Percentiles rank a stretch among this genome's conserved stretches.
These are phyloP conservation scores for Hypoxylon sp. DNA, from an alignment of 2,329 filamentous ascomycete genomes.

Conservation along the genomic window DNA sequence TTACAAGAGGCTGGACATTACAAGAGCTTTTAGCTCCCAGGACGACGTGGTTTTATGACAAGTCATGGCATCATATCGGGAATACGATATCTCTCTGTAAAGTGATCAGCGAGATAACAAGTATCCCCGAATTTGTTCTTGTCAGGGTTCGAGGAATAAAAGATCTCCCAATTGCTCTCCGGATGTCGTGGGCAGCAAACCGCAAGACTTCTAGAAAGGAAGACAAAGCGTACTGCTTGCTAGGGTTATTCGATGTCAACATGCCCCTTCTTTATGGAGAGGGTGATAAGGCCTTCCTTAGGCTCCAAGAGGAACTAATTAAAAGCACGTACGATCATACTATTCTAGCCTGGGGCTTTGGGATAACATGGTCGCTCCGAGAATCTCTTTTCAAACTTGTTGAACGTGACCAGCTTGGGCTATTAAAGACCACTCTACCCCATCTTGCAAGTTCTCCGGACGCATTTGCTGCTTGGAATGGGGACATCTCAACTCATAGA, in stretches of 20 bases:
- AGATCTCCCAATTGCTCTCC: not conserved
- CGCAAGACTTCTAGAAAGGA: slow-evolving; percentile 13
- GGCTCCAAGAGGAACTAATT: slow-evolving; percentile 30
- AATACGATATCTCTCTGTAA: not conserved
- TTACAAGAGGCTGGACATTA: slow-evolving; percentile 15
- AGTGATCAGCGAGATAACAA: slow-evolving; percentile 1
- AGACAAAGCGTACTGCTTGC: slow-evolving; percentile 25
- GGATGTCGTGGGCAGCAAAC: slow-evolving; percentile 21
- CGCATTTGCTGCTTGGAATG: slow-evolving; percentile 13
- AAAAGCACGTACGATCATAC: slow-evolving; percentile 1
- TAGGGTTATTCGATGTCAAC: slow-evolving; percentile 27
- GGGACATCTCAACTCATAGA: not conserved
- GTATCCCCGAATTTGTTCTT: not conserved
- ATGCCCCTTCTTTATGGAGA: slow-evolving; percentile 35
- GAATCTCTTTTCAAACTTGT: no score
- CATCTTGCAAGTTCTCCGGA: slow-evolving; percentile 3
- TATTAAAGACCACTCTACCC: not conserved
- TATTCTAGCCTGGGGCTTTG: slow-evolving; percentile 5
- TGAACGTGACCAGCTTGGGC: no score
- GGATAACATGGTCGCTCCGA: not conserved
- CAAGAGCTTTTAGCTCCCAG: slow-evolving; percentile 21
- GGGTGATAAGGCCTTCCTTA: slow-evolving; percentile 22
- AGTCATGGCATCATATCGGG: slow-evolving; percentile 13
- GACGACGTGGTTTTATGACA: slow-evolving; percentile 5
- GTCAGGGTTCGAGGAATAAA: not conserved